phyloP scores from a whole-genome alignment of 2,329 filamentous ascomycete genomes.

The Chalara sp. region DNA sequence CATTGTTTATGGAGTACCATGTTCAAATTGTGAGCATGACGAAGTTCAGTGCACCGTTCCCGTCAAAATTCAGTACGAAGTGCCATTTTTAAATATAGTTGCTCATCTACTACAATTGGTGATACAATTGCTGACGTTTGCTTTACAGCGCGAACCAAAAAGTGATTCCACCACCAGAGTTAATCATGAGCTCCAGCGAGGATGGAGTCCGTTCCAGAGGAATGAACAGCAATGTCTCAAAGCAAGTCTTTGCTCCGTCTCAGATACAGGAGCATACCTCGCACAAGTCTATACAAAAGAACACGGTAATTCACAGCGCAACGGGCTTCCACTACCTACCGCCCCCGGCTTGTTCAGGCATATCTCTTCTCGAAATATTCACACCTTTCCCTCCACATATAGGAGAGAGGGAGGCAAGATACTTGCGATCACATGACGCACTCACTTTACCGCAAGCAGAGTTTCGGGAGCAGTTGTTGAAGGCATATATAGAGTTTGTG shows the following conservation, averaged over 20 bases:
- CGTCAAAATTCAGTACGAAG: neutral
- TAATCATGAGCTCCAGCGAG: neutral
- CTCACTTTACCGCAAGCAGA: conserved; percentile 13
- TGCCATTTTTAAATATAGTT: neutral
- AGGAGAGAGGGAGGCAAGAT: too few species aligned
- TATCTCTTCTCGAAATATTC: conserved; percentile 6
- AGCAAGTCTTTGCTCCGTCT: neutral
- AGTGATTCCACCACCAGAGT: neutral
- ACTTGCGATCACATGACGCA: conserved; percentile 9
- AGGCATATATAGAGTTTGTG: conserved; percentile 15
- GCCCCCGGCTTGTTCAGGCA: neutral
- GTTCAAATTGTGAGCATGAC: conserved; percentile 7
- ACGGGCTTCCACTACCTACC: neutral
- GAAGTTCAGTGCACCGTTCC: conserved; percentile 4
- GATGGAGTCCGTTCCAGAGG: neutral
- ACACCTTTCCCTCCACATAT: conserved; percentile 7
- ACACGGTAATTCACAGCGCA: neutral
- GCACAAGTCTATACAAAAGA: conserved; percentile 4
- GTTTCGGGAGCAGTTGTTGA: conserved; percentile 11
- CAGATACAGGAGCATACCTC: neutral
- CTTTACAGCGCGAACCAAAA: neutral
- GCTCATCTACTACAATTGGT: neutral
- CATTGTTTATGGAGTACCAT: conserved; percentile 5
- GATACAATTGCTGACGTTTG: neutral
- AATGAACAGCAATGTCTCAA: neutral